Conservation (phyloP, 768 basidiomycete genomes). For the Rhizopogon vinicolor region DNA sequence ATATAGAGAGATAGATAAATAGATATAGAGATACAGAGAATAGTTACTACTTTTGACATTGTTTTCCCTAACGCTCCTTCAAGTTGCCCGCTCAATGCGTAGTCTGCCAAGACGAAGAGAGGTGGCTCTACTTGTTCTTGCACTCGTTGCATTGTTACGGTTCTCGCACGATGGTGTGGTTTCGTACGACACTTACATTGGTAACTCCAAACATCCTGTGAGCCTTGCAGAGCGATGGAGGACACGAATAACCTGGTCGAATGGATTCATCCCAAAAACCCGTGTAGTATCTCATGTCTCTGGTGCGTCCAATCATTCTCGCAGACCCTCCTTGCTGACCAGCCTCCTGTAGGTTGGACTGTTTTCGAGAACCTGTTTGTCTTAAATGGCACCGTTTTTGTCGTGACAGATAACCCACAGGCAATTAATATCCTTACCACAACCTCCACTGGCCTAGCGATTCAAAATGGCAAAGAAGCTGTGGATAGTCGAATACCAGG, state of each 20-base stretch:
- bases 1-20: too few relatives aligned
- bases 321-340: not conserved
- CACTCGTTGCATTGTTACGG: slow-evolving; percentile 46
- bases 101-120: slow-evolving; percentile 51
- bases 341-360: slow-evolving; percentile 67
- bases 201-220: slow-evolving; percentile 7
- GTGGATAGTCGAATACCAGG: slow-evolving; percentile 62
- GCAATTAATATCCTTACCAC: slow-evolving; percentile 59
- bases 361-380: slow-evolving; percentile 82
- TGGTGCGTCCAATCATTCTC: slow-evolving; percentile 35
- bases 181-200: slow-evolving; percentile 4
- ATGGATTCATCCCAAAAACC: slow-evolving; percentile 47
- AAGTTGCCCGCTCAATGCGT: not conserved
- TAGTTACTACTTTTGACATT: too few relatives aligned
- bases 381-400: slow-evolving; percentile 74
- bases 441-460: slow-evolving; percentile 61
- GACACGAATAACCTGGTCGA: slow-evolving; percentile 35
- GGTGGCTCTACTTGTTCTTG: slow-evolving; percentile 40
- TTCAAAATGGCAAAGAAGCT: slow-evolving; percentile 53
- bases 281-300: slow-evolving; percentile 71
- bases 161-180: slow-evolving; percentile 23
- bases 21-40: too few relatives aligned
- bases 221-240: slow-evolving; percentile 22
- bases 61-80: too few relatives aligned
- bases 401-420: slow-evolving; percentile 65